Evolutionary conservation across 1,139 yeast species (phyloP).

Genomic region (Lodderomyces pseudojiufengensis): DNA sequence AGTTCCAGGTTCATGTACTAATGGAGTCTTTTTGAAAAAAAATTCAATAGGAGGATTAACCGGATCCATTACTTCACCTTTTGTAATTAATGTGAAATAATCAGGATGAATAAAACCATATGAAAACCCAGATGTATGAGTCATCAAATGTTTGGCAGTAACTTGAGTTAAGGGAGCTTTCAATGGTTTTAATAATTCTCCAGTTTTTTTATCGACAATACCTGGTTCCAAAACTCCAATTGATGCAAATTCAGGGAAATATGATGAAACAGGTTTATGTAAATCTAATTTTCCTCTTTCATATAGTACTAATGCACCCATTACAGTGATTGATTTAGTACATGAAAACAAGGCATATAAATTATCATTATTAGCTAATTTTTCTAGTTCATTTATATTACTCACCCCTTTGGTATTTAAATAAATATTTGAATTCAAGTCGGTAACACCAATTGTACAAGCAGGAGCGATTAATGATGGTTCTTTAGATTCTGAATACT

Average conservation of each 20-base stretch:
- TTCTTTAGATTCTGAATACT: conserved; percentile 10
- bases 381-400: conserved; percentile 19
- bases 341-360: conserved; percentile 42
- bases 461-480: conserved; percentile 23
- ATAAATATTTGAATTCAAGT: conserved; percentile 20
- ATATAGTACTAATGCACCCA: conserved; percentile 43
- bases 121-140: conserved; percentile 52
- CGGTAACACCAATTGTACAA: conserved; percentile 29
- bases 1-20: conserved; percentile 52
- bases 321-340: conserved; percentile 47
- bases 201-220: conserved; percentile 31
- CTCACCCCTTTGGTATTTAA: conserved; percentile 24
- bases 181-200: conserved; percentile 28
- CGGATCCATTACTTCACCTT: conserved; percentile 19
- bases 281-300: conserved; percentile 43
- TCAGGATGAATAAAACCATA: conserved; percentile 41
- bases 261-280: conserved; percentile 37
- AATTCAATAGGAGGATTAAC: conserved; percentile 24
- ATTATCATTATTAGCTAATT: conserved; percentile 21
- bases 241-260: conserved; percentile 39
- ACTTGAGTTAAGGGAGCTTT: conserved; percentile 32
- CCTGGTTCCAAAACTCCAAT: conserved; percentile 40
- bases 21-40: conserved; percentile 35
- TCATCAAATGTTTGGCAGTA: conserved; percentile 46
- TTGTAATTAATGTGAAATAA: conserved; percentile 20